Percentiles rank a stretch among this genome's conserved stretches.
Conservation (phyloP, 768 basidiomycete genomes). For the Suillus alpinus region DNA sequence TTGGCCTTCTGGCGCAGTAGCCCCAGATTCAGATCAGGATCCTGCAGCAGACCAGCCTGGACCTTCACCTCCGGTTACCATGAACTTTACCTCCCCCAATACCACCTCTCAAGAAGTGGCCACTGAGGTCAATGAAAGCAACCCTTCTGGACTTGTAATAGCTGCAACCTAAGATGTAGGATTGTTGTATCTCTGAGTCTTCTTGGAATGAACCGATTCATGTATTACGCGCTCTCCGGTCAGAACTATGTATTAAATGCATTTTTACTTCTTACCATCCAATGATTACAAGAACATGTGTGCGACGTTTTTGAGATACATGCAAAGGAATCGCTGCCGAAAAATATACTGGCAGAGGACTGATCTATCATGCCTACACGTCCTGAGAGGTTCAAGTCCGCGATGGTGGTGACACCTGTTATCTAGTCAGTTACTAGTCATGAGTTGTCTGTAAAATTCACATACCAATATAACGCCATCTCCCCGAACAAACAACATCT, state of each 20-base stretch:
- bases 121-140: neutral
- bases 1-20: constrained; percentile 65
- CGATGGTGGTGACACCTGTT: constrained; percentile 77
- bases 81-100: neutral
- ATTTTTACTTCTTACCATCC: constrained; percentile 4
- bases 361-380: constrained; percentile 1
- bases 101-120: neutral
- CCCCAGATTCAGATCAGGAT: constrained; percentile 62
- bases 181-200: neutral
- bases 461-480: constrained; percentile 94
- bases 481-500: constrained; percentile 97
- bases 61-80: neutral
- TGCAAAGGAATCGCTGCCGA: constrained; percentile 22
- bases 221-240: constrained; percentile 1
- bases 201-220: neutral
- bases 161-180: constrained; percentile 1
- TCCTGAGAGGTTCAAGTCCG: constrained; percentile 46
- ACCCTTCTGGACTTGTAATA: constrained; percentile 4
- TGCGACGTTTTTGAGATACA: constrained; percentile 1
- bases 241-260: constrained; percentile 2
- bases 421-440: constrained; percentile 9
- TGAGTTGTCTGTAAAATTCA: constrained; percentile 10
- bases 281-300: neutral
- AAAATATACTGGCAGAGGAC: constrained; percentile 32
- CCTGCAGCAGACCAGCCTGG: neutral